A percentile compares a stretch with the other conserved stretches of the same genome.
Conservation (phyloP, 441 rosid species). For the Aquilaria agallochum region DNA sequence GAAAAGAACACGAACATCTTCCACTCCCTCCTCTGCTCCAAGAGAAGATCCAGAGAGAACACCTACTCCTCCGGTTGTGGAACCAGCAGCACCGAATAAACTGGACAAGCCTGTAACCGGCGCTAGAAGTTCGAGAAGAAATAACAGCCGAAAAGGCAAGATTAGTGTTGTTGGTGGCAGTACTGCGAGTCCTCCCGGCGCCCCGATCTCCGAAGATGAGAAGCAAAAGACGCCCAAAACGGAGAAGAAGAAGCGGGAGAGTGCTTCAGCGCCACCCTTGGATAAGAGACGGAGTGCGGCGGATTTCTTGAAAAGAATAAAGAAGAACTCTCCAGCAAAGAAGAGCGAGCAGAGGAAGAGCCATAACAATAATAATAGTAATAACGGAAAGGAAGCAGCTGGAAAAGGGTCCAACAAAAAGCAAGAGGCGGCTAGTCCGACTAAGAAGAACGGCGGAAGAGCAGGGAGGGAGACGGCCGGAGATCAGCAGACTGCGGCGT, state of each 20-base stretch:
- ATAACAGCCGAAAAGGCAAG: conserved; percentile 27
- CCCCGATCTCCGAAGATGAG: conserved; percentile 13
- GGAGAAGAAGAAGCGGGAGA: conserved; percentile 31
- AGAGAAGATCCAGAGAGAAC: conserved; percentile 12
- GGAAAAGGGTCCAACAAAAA: conserved; percentile 23
- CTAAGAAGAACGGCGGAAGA: conserved; percentile 42
- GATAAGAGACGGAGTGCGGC: conserved; percentile 58
- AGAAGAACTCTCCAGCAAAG: conserved; percentile 40
- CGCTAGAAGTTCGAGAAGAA: conserved; percentile 55
- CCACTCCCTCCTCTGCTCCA: conserved; percentile 22
- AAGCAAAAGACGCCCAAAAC: conserved; percentile 33
- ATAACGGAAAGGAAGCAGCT: conserved; percentile 23
- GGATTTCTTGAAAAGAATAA: conserved; percentile 60
- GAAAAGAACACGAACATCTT: conserved; percentile 38
- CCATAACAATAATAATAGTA: conserved; percentile 24
- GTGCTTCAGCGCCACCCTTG: conserved; percentile 18
- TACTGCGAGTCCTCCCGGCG: neutral
- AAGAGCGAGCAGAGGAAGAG: conserved; percentile 24
- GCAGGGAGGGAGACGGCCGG: conserved; percentile 35
- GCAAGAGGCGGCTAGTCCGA: conserved; percentile 34
- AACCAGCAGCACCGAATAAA: conserved; percentile 7
- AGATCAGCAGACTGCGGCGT: conserved; percentile 8
- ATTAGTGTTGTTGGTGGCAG: neutral
- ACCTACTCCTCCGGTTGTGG: too few species aligned
- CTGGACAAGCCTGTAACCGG: conserved; percentile 44